Percentiles rank a stretch among this genome's conserved stretches.
These are phyloP conservation scores for Tuber indicum DNA, from an alignment of 495 filamentous ascomycete species.

Conservation along the genomic window DNA sequence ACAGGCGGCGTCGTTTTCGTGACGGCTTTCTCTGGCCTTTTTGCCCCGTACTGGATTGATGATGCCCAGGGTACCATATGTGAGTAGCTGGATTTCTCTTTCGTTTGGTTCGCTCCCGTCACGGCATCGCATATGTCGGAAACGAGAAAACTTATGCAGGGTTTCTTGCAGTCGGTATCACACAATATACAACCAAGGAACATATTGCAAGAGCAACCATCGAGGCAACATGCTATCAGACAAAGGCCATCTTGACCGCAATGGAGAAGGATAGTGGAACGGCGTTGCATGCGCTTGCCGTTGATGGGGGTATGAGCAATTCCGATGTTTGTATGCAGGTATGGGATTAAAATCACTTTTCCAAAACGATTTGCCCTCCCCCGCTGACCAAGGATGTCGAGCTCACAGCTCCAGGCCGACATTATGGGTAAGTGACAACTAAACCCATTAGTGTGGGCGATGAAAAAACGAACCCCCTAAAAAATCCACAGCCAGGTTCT, in stretches of 20 bases:
- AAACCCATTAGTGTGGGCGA: not conserved
- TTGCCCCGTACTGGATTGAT: constrained; percentile 98
- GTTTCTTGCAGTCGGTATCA: constrained; percentile 63
- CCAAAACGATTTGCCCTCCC: constrained; percentile 8
- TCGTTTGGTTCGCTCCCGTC: not conserved
- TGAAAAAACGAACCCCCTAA: not conserved
- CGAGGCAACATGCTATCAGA: constrained; percentile 93
- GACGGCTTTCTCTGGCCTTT: constrained; percentile 90
- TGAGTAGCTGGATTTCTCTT: constrained; percentile 45
- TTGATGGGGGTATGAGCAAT: constrained; percentile 92
- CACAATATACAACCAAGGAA: constrained; percentile 78
- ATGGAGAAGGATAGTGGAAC: constrained; percentile 89
- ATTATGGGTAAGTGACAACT: constrained; percentile 54
- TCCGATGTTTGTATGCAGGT: constrained; percentile 93
- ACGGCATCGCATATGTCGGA: constrained; percentile 14
- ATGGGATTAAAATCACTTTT: constrained; percentile 28
- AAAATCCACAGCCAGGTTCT: not conserved
- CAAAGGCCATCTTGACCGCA: constrained; percentile 86
- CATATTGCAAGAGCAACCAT: constrained; percentile 93
- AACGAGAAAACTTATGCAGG: constrained; percentile 13
- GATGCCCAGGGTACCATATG: constrained; percentile 87
- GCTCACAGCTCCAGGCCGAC: constrained; percentile 70
- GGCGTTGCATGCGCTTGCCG: constrained; percentile 66
- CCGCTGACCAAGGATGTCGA: constrained; percentile 10
- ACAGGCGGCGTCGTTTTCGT: constrained; percentile 91